These are phyloP conservation scores for Pterocarpus santalinus DNA, from an alignment of 306 rosid species.

Conservation along the genomic window DNA sequence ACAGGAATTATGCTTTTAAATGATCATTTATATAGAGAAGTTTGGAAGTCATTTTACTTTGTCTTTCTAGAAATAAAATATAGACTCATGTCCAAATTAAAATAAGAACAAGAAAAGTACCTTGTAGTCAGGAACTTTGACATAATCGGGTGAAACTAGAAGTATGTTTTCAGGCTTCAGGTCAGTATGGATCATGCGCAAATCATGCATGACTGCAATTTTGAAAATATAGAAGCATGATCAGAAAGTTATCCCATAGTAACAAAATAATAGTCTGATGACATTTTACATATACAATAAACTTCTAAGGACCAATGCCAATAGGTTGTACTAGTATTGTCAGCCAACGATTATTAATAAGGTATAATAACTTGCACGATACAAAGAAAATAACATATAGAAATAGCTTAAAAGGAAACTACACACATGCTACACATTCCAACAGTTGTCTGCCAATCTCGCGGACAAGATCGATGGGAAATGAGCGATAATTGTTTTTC, in stretches of 20 bases:
- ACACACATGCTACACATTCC: conserved; percentile 99
- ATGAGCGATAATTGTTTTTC: conserved; percentile 99
- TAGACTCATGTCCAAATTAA: background rate
- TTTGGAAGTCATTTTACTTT: background rate
- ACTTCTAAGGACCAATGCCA: background rate
- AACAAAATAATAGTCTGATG: background rate
- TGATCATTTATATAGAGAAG: background rate
- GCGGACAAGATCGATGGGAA: conserved; percentile 99
- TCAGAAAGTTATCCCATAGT: conserved; percentile 19
- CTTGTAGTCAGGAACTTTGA: conserved; percentile 83
- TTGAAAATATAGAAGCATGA: background rate
- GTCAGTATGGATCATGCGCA: conserved; percentile 86
- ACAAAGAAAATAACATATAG: background rate
- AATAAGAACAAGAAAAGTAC: conserved; percentile 8
- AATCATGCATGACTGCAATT: conserved; percentile 91
- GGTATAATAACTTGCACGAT: background rate
- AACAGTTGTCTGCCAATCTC: conserved; percentile 99
- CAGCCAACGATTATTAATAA: background rate
- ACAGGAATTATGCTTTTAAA: background rate
- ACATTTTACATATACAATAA: background rate
- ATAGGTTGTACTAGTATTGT: background rate
- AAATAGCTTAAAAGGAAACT: conserved; percentile 48
- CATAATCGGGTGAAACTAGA: conserved; percentile 73
- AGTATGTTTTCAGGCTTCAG: conserved; percentile 95
- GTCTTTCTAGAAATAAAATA: background rate